A percentile compares a stretch with the other conserved stretches of the same genome.
These are phyloP conservation scores for Raphanus hybrid DNA, from an alignment of 441 rosid species.

Conservation along the genomic window DNA sequence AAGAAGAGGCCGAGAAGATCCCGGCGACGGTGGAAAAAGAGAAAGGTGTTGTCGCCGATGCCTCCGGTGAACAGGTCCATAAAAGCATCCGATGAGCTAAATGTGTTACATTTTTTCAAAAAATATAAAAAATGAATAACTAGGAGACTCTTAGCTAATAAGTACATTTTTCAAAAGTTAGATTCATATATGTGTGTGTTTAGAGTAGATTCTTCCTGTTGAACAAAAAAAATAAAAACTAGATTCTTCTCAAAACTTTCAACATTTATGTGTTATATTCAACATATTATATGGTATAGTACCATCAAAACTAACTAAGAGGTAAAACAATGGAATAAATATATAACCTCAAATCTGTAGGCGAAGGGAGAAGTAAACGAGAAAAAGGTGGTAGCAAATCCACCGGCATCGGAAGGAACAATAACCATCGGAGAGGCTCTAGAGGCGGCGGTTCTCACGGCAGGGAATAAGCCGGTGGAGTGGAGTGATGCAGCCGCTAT, in stretches of 20 bases:
- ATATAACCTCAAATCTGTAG: slow-evolving; percentile 8
- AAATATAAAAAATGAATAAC: no score
- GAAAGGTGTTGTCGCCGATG: slow-evolving; percentile 15
- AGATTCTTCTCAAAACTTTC: no score
- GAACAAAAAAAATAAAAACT: no score
- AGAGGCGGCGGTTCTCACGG: slow-evolving; percentile 72
- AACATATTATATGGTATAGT: background rate
- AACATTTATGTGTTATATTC: background rate
- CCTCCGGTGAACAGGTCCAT: slow-evolving; percentile 31
- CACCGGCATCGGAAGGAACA: slow-evolving; percentile 27
- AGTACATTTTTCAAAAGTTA: no score
- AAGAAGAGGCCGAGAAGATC: slow-evolving; percentile 7
- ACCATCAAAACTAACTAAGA: no score
- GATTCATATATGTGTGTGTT: no score
- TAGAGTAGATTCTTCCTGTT: no score
- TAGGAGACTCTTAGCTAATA: no score
- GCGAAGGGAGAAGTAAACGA: slow-evolving; percentile 16
- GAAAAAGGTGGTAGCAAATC: slow-evolving; percentile 8
- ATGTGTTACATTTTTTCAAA: no score
- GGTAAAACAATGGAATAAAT: no score
- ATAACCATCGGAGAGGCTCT: slow-evolving; percentile 92
- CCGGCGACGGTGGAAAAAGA: slow-evolving; percentile 13
- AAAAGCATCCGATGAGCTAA: background rate
- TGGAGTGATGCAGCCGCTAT: slow-evolving; percentile 44
- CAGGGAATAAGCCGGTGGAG: slow-evolving; percentile 42